Percentiles rank a stretch among this genome's conserved stretches.
These are phyloP conservation scores for Fusarium equiseti DNA, from an alignment of 2,329 filamentous ascomycete genomes.

Conservation along the genomic window DNA sequence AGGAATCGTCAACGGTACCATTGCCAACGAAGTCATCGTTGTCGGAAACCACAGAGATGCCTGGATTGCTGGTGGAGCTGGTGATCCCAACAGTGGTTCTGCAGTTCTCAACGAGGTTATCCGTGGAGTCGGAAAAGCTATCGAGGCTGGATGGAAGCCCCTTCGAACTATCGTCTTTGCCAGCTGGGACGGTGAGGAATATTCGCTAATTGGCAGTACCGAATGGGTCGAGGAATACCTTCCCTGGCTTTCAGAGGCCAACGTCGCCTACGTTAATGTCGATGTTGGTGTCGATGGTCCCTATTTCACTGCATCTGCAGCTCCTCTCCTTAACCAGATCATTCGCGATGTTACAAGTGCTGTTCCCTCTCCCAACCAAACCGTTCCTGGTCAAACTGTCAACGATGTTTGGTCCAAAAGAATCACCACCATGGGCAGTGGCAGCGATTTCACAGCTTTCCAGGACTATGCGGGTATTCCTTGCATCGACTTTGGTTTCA, in stretches of 20 bases:
- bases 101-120: constrained; percentile 84
- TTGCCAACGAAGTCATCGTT: constrained; percentile 86
- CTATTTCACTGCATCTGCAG: constrained; percentile 73
- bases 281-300: constrained; percentile 79
- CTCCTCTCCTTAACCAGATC: constrained; percentile 80
- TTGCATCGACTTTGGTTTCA: constrained; percentile 73
- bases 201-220: constrained; percentile 86
- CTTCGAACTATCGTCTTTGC: constrained; percentile 92
- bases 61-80: constrained; percentile 88
- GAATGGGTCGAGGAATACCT: constrained; percentile 95
- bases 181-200: constrained; percentile 86
- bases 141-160: constrained; percentile 70
- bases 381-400: constrained; percentile 76
- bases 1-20: constrained; percentile 88
- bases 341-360: constrained; percentile 74
- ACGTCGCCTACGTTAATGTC: constrained; percentile 87
- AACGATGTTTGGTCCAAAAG: constrained; percentile 73
- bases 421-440: constrained; percentile 76
- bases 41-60: constrained; percentile 94
- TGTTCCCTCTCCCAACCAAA: constrained; percentile 81
- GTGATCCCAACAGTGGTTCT: constrained; percentile 85
- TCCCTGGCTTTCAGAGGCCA: constrained; percentile 79
- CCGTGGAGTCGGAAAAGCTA: constrained; percentile 77
- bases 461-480: constrained; percentile 78
- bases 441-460: constrained; percentile 81